Percentiles rank a stretch among this genome's conserved stretches.
phyloP scores from a whole-genome alignment of 805 yeast genomes.

The Candida montana region DNA sequence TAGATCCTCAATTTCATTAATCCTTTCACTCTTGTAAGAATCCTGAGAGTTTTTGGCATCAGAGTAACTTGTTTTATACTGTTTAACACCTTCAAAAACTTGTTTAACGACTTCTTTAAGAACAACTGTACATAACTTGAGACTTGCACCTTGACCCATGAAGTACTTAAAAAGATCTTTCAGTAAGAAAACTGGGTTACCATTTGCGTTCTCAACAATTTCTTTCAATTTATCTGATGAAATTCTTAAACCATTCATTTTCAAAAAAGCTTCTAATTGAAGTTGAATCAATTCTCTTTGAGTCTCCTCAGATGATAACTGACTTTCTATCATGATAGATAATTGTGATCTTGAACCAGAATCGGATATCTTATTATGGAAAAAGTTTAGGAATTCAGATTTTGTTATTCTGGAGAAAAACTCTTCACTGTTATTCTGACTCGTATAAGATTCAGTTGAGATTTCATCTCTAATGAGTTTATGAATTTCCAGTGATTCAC shows the following conservation, averaged over 20 bases:
- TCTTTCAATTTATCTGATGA: constrained; percentile 33
- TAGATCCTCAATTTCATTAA: constrained; percentile 2
- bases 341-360: constrained; percentile 31
- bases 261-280: constrained; percentile 40
- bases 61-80: constrained; percentile 1
- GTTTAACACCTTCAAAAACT: constrained; percentile 12
- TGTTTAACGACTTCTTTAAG: constrained; percentile 31
- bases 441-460: constrained; percentile 15
- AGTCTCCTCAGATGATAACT: constrained; percentile 32
- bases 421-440: constrained; percentile 20
- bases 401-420: constrained; percentile 32
- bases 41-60: neutral
- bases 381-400: constrained; percentile 32
- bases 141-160: constrained; percentile 35
- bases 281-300: constrained; percentile 30
- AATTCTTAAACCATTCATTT: constrained; percentile 43
- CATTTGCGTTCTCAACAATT: constrained; percentile 34
- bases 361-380: constrained; percentile 28
- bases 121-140: constrained; percentile 30
- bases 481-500: constrained; percentile 36
- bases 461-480: constrained; percentile 27
- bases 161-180: constrained; percentile 41
- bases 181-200: constrained; percentile 32
- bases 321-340: constrained; percentile 39
- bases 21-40: constrained; percentile 3